Evolutionary conservation across 129 eudicot species (phyloP).

Genomic region (Saposhnikovia divaricata): DNA sequence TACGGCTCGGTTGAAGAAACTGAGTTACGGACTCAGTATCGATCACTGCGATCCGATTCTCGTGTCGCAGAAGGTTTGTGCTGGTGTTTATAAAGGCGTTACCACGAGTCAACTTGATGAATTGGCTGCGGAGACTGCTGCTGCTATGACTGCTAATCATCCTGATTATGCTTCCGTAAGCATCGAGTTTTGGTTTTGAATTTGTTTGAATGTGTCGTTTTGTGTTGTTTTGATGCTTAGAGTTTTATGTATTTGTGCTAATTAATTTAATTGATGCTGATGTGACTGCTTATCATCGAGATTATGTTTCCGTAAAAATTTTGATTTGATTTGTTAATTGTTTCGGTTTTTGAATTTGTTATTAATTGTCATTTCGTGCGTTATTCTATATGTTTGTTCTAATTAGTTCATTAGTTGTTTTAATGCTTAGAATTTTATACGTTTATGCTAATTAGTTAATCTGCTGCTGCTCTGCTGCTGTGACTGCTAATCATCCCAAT

Average conservation of each 20-base stretch:
- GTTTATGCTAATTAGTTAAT: not conserved
- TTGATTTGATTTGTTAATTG: too few relatives aligned
- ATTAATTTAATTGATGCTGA: slow-evolving; percentile 49
- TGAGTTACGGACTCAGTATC: slow-evolving; percentile 82
- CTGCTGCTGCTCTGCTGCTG: slow-evolving; percentile 45
- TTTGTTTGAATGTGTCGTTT: not conserved
- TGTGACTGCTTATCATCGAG: slow-evolving; percentile 70
- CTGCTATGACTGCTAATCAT: slow-evolving; percentile 92
- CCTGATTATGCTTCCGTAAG: slow-evolving; percentile 94
- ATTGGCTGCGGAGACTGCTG: slow-evolving; percentile 95
- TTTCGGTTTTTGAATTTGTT: not conserved
- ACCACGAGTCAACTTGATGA: slow-evolving; percentile 94
- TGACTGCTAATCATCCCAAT: slow-evolving; percentile 82
- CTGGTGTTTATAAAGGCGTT: slow-evolving; percentile 92
- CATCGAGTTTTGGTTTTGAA: not conserved
- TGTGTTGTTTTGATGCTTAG: not conserved
- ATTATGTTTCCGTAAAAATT: too few relatives aligned
- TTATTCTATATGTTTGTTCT: not conserved
- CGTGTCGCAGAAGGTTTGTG: slow-evolving; percentile 90
- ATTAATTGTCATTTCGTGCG: not conserved
- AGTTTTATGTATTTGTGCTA: not conserved
- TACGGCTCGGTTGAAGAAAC: slow-evolving; percentile 85
- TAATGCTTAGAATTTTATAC: not conserved
- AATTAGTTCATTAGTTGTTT: not conserved
- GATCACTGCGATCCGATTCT: slow-evolving; percentile 95